These are phyloP conservation scores for Colletotrichum tamarilloi DNA, from an alignment of 2,329 filamentous ascomycete genomes.

Conservation along the genomic window DNA sequence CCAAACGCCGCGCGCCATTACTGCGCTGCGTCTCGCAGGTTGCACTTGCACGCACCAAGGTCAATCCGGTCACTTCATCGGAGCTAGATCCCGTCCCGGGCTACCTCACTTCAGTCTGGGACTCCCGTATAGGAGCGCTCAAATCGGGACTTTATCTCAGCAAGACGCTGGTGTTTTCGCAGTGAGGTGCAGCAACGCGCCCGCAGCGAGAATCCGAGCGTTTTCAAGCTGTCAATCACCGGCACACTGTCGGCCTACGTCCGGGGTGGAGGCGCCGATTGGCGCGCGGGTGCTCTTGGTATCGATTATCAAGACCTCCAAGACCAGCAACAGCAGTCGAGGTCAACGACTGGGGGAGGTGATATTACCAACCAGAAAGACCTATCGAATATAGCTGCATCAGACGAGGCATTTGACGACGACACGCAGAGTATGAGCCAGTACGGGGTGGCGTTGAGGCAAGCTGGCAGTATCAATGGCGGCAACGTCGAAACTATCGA, in stretches of 20 bases:
- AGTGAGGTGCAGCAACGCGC: constrained; percentile 20
- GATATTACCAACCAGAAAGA: not conserved
- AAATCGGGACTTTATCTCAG: not conserved
- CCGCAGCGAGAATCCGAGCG: constrained; percentile 8
- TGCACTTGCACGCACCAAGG: not conserved
- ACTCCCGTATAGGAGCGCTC: not conserved
- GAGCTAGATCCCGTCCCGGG: constrained; percentile 2
- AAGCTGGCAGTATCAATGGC: not conserved
- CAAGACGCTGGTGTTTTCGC: constrained; percentile 13
- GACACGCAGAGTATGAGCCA: not conserved
- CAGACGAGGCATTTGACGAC: not conserved
- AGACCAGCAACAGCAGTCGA: not conserved
- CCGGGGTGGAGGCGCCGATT: constrained; percentile 2
- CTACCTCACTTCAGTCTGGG: not conserved
- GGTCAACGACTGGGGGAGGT: not conserved
- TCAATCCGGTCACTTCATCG: not conserved
- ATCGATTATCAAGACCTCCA: not conserved
- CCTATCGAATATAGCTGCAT: not conserved
- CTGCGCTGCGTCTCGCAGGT: constrained; percentile 13
- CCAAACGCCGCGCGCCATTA: not conserved
- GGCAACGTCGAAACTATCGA: not conserved
- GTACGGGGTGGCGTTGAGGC: constrained; percentile 3
- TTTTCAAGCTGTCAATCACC: not conserved
- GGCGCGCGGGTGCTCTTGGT: constrained; percentile 18
- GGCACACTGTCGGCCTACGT: constrained; percentile 19